phyloP scores from a whole-genome alignment of 768 basidiomycete genomes.

The Heimioporus sp. region DNA sequence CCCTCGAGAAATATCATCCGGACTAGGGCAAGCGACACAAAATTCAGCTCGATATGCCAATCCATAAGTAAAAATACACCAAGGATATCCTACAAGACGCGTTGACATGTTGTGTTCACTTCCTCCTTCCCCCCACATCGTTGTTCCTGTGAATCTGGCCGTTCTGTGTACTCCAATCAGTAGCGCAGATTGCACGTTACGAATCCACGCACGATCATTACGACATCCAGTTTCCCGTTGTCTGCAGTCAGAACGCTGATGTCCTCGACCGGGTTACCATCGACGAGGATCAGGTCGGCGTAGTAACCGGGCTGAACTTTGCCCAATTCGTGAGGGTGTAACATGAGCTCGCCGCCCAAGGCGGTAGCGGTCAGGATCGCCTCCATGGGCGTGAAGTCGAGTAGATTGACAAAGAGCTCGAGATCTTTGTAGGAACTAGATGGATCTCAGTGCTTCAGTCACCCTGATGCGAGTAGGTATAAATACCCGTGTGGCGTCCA shows the following conservation, averaged over 20 bases:
- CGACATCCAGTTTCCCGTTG: constrained; percentile 31
- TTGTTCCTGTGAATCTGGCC: constrained; percentile 24
- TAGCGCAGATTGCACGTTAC: neutral
- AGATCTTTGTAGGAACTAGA: constrained; percentile 35
- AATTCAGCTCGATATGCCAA: no score
- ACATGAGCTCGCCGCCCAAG: constrained; percentile 36
- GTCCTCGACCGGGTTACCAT: constrained; percentile 36
- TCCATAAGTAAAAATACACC: no score
- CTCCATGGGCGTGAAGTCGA: constrained; percentile 37
- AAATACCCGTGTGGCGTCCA: constrained; percentile 34
- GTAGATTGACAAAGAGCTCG: constrained; percentile 35
- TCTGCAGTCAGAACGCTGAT: constrained; percentile 31
- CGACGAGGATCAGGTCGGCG: constrained; percentile 35
- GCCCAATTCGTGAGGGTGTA: constrained; percentile 35
- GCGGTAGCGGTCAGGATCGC: constrained; percentile 35
- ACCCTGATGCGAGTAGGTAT: neutral
- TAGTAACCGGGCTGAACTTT: constrained; percentile 37
- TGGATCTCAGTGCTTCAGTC: constrained; percentile 1
- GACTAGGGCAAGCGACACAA: no score
- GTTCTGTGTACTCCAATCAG: constrained; percentile 16
- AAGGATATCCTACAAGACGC: no score
- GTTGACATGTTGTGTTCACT: no score
- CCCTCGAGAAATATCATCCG: no score
- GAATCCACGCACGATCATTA: constrained; percentile 29
- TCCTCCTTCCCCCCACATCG: neutral